Evolutionary conservation across 768 basidiomycete genomes (phyloP), one percentile per base, ranked within the genome.

Genomic region (Hebeloma cylindrosporum): DNA sequence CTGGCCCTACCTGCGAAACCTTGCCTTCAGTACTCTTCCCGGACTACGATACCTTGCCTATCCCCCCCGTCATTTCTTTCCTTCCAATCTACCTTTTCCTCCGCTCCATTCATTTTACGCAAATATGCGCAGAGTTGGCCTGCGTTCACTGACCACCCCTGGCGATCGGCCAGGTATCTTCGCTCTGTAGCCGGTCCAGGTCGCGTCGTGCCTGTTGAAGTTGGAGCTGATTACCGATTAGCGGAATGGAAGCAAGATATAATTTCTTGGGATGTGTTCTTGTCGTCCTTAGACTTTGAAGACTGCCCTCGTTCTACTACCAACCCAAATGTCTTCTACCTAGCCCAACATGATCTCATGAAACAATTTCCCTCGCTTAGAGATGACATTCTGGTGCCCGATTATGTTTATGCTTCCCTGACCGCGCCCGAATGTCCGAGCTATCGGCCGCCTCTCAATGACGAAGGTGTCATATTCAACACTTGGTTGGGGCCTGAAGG

Each of bases 271-370:
- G 81, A 87, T 26, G 72, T 70, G 1, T 93, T 98, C 60, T 70
- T 97, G 5, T 54, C 69, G 45, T 63, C 69, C 28, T 64, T 73
- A 16, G 64, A 68, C 40, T 60, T 68, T n/a, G 53, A 59, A 31
- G 63, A 68, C 30, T 65, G 67, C 40, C 43, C 51, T 11, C 43
- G 51, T 10, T 47, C 43, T 2, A 47, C 32, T 26, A 16, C 45
- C 5, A 45, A 44, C 33, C 50, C 52, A 38, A 60, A 73, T 2
- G 60, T 70, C 10, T 54, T 85, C 27, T 99, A 99, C 62, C 80
- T 99, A 32, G 96, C 96, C 0, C 96, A 99, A 60, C 85, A 99
- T 66, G 78, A 82, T 54, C 76, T 99, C 10, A 71, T 94, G 47
- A 68, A 66, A 29, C 96, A 99, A 62, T 93, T 98, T 53, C 93